Percentiles rank a stretch among this genome's conserved stretches.
These are phyloP conservation scores for Phytophthora ohioensis DNA, from an alignment of 352 stramenopile genomes.

Conservation along the genomic window DNA sequence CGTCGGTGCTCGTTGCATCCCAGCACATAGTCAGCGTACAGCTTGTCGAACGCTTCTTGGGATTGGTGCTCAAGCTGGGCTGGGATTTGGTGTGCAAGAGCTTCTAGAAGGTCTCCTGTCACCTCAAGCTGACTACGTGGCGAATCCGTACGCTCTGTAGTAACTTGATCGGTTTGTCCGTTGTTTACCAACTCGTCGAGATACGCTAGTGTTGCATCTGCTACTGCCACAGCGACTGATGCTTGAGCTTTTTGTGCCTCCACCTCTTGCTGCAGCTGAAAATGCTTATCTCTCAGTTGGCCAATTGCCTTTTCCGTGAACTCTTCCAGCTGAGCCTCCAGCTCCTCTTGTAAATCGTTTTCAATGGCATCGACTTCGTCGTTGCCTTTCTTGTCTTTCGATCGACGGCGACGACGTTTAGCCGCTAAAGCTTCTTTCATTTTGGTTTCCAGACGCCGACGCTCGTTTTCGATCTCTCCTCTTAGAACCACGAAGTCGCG, in stretches of 20 bases:
- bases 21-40: conserved; percentile 31
- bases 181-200: conserved; percentile 15
- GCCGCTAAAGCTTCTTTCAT: conserved; percentile 20
- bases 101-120: conserved; percentile 29
- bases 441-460: conserved; percentile 31
- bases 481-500: conserved; percentile 20
- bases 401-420: conserved; percentile 11
- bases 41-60: conserved; percentile 30
- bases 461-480: conserved; percentile 30
- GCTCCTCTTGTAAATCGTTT: conserved; percentile 18
- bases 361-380: not conserved
- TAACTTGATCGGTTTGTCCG: not conserved
- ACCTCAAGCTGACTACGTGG: conserved; percentile 5
- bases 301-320: conserved; percentile 27
- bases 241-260: conserved; percentile 22
- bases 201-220: conserved; percentile 29
- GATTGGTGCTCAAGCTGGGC: conserved; percentile 33
- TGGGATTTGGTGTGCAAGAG: conserved; percentile 33
- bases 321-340: conserved; percentile 28
- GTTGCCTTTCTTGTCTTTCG: not conserved
- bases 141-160: not conserved
- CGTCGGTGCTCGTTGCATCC: conserved; percentile 24
- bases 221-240: conserved; percentile 23
- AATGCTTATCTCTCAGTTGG: conserved; percentile 26
- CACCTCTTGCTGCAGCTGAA: conserved; percentile 20